Evolutionary conservation across 2,329 filamentous ascomycete genomes (phyloP), one percentile per base, ranked within the genome.

Genomic region (Talaromyces rugulosus): DNA sequence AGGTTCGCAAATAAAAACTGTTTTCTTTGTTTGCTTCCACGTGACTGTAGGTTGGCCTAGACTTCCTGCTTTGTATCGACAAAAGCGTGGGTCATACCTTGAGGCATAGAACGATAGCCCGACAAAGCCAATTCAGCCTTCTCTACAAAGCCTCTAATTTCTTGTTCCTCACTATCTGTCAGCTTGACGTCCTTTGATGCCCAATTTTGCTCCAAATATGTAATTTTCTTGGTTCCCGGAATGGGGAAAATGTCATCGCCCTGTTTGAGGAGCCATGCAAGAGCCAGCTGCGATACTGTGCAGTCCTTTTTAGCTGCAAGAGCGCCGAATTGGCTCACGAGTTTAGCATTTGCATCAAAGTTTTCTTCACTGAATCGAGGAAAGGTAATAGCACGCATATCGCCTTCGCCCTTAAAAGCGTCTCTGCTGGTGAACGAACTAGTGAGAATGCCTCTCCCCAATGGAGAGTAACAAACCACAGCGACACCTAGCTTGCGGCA

Each of bases 181-280:
- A 70, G 58, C n/a, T 64, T 60, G 42, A 71, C 61, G 11, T 66
- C 64, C 53, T 69, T 52, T 23, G 66, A 53, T 3, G 52, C 66
- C 52, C 70, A 62, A 40, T 71, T 71, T 51, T 70, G 63, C 31
- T 72, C 68, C 56, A 70, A 66, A 54, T 70, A 70, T 53, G 66
- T 66, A 42, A 60, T 52, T 40, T 62, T 67, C 30, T 67, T 71
- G 27, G 69, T 72, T 12, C 69, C 68, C 16, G 69, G 70, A 56
- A 70, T 70, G 0, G 68, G 68, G 60, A 70, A 62, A 31, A 71
- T 66, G 54, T 67, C 57, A 7, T 63, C 42, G 9, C 61, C 53
- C 9, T 62, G 57, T 11, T 55, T 27, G 27, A 57, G 42, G 12
- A 67, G 55, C 66, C 62, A 66, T 4, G 66, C 66, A 14, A 67